Evolutionary conservation across 371 early-diverging fungal species (phyloP).

Genomic region (Catenaria anguillulae): DNA sequence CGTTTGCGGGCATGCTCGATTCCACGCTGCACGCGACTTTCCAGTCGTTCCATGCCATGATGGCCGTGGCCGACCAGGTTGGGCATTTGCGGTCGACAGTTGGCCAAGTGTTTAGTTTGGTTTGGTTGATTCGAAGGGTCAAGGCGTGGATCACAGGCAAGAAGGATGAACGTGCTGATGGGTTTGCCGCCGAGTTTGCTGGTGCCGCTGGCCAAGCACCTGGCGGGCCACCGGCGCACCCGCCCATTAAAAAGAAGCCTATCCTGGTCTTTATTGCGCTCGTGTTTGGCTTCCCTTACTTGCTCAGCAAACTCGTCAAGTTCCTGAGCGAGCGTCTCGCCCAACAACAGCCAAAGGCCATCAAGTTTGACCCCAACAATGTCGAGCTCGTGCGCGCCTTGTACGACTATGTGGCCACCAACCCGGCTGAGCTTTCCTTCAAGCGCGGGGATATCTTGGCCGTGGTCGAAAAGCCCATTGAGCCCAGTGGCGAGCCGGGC

Average conservation of each 20-base stretch:
- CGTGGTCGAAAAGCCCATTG: constrained; percentile 38
- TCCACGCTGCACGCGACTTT: constrained; percentile 92
- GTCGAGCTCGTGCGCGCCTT: constrained; percentile 75
- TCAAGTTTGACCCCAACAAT: constrained; percentile 34
- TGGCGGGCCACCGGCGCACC: constrained; percentile 37
- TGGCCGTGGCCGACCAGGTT: constrained; percentile 91
- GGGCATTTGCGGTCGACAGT: constrained; percentile 66
- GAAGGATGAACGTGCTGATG: constrained; percentile 35
- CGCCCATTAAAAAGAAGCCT: constrained; percentile 37
- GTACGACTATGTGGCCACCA: constrained; percentile 64
- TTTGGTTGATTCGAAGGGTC: constrained; percentile 50
- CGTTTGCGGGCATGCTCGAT: constrained; percentile 92
- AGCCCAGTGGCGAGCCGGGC: constrained; percentile 54
- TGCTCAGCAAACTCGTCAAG: constrained; percentile 67
- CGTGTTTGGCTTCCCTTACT: constrained; percentile 74
- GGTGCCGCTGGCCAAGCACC: no score
- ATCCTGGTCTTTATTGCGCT: constrained; percentile 61
- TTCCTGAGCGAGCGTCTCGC: constrained; percentile 35
- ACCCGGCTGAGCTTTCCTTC: constrained; percentile 63
- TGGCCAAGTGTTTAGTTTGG: constrained; percentile 58
- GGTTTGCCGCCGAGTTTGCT: neutral
- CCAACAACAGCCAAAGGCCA: constrained; percentile 21
- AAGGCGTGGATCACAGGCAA: constrained; percentile 22
- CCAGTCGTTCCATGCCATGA: constrained; percentile 92
- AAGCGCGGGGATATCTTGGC: constrained; percentile 74